Percentiles rank a stretch among this genome's conserved stretches.
Evolutionary conservation across 2,329 filamentous ascomycete species (phyloP).

Genomic region (Leptographium wingfieldii): DNA sequence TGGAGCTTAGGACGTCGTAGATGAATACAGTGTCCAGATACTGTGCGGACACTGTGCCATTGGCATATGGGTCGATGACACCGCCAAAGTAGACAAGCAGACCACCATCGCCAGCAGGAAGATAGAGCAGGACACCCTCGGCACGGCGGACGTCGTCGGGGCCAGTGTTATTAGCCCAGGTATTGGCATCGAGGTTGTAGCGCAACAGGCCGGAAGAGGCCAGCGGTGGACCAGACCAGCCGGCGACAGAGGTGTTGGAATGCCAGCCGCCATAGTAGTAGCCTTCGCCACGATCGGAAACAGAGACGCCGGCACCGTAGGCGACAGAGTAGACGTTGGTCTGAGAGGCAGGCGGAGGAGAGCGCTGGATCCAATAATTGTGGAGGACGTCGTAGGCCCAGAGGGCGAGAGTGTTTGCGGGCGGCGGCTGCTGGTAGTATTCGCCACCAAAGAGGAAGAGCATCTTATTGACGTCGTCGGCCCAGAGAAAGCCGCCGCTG

Average conservation of each 20-base stretch:
- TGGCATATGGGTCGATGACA: slow-evolving; percentile 31
- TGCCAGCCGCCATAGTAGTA: slow-evolving; percentile 54
- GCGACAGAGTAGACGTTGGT: slow-evolving; percentile 31
- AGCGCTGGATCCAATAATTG: slow-evolving; percentile 41
- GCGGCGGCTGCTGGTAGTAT: slow-evolving; percentile 26
- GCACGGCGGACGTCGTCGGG: slow-evolving; percentile 41
- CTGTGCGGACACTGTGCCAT: slow-evolving; percentile 33
- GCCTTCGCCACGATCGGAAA: slow-evolving; percentile 40
- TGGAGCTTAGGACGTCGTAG: slow-evolving; percentile 45
- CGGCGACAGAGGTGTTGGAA: slow-evolving; percentile 37
- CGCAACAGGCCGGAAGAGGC: slow-evolving; percentile 40
- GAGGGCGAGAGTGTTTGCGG: slow-evolving; percentile 31
- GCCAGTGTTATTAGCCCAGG: slow-evolving; percentile 39
- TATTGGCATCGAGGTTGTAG: slow-evolving; percentile 41
- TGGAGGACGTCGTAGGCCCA: slow-evolving; percentile 45
- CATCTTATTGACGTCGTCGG: slow-evolving; percentile 48
- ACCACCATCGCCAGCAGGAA: slow-evolving; percentile 47
- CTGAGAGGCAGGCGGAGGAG: slow-evolving; percentile 19
- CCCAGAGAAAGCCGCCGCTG: slow-evolving; percentile 40
- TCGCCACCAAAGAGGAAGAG: slow-evolving; percentile 53
- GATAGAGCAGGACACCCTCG: slow-evolving; percentile 46
- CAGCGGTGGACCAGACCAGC: slow-evolving; percentile 34
- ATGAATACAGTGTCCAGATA: slow-evolving; percentile 40
- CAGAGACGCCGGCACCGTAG: slow-evolving; percentile 43
- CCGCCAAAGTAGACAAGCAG: slow-evolving; percentile 52